These are phyloP conservation scores for Nicotiana attenuata DNA, from an alignment of 257 asterid species.

Conservation along the genomic window DNA sequence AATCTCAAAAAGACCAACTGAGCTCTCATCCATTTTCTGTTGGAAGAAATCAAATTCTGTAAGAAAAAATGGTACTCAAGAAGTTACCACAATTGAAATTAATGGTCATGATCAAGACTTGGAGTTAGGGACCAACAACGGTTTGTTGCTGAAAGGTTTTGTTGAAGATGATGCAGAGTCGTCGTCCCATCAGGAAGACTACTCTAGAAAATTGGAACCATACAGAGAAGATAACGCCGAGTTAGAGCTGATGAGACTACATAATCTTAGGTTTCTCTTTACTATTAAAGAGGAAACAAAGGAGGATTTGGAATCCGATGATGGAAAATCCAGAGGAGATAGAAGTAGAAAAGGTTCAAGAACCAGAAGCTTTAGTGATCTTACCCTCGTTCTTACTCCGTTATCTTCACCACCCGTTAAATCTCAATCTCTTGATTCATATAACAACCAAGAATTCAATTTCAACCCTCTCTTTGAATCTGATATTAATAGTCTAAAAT, in stretches of 20 bases:
- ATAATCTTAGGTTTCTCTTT: constrained; percentile 53
- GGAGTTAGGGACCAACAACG: background rate
- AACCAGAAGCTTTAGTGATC: constrained; percentile 5
- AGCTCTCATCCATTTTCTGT: constrained; percentile 19
- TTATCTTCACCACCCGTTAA: constrained; percentile 56
- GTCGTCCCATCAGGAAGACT: background rate
- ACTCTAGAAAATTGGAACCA: constrained; percentile 24
- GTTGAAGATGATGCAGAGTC: background rate
- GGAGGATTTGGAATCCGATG: constrained; percentile 73
- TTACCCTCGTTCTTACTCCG: constrained; percentile 58
- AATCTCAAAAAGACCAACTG: constrained; percentile 18
- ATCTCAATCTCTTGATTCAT: constrained; percentile 28
- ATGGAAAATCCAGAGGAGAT: constrained; percentile 36
- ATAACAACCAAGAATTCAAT: background rate
- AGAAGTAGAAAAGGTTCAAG: constrained; percentile 43
- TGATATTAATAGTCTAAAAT: constrained; percentile 27
- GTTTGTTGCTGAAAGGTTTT: background rate
- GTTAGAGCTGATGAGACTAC: constrained; percentile 21
- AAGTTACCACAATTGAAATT: background rate
- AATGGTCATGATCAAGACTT: background rate
- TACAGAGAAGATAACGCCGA: constrained; percentile 24
- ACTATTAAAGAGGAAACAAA: constrained; percentile 66
- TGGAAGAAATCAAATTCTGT: constrained; percentile 29
- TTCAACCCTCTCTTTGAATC: constrained; percentile 32
- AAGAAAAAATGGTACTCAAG: background rate